phyloP scores from a whole-genome alignment of 2,329 filamentous ascomycete species.

The Pseudocercospora fijiensis region DNA sequence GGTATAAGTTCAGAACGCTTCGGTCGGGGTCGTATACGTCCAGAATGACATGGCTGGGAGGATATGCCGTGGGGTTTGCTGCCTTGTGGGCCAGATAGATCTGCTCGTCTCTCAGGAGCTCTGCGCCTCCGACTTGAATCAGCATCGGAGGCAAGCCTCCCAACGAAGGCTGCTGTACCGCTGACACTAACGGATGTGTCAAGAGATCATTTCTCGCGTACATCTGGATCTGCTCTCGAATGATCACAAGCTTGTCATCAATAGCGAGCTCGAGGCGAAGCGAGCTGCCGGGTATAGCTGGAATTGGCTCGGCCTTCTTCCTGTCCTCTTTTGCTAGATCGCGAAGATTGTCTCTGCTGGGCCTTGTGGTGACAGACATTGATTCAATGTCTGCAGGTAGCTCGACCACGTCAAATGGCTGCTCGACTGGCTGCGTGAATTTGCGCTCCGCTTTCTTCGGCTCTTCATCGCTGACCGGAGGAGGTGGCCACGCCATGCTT shows the following conservation, averaged over 20 bases:
- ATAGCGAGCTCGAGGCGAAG: constrained; percentile 63
- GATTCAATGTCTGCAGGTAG: constrained; percentile 28
- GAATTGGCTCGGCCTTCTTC: constrained; percentile 24
- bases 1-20: constrained; percentile 61
- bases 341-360: constrained; percentile 20
- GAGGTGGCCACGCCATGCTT: constrained; percentile 87
- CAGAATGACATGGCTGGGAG: constrained; percentile 64
- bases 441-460: constrained; percentile 23
- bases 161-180: constrained; percentile 80
- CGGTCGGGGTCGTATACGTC: constrained; percentile 60
- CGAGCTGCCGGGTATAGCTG: constrained; percentile 29
- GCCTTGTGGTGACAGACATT: constrained; percentile 14
- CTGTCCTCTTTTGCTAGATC: constrained; percentile 15
- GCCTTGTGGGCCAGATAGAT: constrained; percentile 94
- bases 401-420: constrained; percentile 32
- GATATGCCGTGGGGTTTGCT: constrained; percentile 75
- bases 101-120: constrained; percentile 89
- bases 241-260: constrained; percentile 66
- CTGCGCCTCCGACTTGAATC: constrained; percentile 82
- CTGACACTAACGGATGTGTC: constrained; percentile 84
- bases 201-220: constrained; percentile 81
- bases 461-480: constrained; percentile 68
- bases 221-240: constrained; percentile 92
- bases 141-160: constrained; percentile 86
- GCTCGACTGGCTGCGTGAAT: constrained; percentile 28